A percentile compares a stretch with the other conserved stretches of the same genome.
Evolutionary conservation across 1,284 basidiomycete genomes (phyloP).

Genomic region (Polyporus tsugae): DNA sequence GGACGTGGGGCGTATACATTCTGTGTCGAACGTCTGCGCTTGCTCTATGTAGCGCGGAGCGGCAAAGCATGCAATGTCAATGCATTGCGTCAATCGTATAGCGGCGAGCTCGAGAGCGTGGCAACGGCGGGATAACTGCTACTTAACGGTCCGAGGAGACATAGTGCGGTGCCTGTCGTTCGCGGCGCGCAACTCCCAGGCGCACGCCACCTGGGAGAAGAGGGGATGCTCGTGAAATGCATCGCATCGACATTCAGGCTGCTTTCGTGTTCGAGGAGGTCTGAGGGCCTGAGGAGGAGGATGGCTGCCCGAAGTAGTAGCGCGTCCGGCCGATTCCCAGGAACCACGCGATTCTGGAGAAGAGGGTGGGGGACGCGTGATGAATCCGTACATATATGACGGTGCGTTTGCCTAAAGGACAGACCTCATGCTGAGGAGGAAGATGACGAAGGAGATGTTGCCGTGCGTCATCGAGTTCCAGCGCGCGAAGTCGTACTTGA

Average conservation of each 20-base stretch:
- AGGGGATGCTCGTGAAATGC: background rate
- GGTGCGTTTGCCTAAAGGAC: slow-evolving; percentile 18
- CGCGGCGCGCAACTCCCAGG: background rate
- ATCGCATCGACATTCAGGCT: slow-evolving; percentile 5
- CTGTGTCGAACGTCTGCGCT: background rate
- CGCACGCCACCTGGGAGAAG: background rate
- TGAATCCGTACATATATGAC: background rate
- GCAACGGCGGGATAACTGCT: background rate
- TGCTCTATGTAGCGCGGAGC: background rate
- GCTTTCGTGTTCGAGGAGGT: slow-evolving; percentile 15
- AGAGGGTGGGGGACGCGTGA: background rate
- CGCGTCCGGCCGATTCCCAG: slow-evolving; percentile 65
- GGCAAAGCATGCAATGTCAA: background rate
- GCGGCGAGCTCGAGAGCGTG: background rate
- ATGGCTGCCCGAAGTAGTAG: slow-evolving; percentile 44
- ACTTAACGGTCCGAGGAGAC: background rate
- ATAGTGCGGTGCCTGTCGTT: background rate
- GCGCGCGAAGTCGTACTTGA: slow-evolving; percentile 55
- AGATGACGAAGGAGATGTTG: slow-evolving; percentile 70
- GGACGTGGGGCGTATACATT: background rate
- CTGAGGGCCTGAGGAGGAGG: background rate
- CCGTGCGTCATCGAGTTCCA: slow-evolving; percentile 83
- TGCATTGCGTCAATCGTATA: background rate
- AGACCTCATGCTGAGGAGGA: slow-evolving; percentile 66
- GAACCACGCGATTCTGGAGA: slow-evolving; percentile 69